Evolutionary conservation across 2,329 filamentous ascomycete genomes (phyloP).

Genomic region (Penicillium janthinellum): DNA sequence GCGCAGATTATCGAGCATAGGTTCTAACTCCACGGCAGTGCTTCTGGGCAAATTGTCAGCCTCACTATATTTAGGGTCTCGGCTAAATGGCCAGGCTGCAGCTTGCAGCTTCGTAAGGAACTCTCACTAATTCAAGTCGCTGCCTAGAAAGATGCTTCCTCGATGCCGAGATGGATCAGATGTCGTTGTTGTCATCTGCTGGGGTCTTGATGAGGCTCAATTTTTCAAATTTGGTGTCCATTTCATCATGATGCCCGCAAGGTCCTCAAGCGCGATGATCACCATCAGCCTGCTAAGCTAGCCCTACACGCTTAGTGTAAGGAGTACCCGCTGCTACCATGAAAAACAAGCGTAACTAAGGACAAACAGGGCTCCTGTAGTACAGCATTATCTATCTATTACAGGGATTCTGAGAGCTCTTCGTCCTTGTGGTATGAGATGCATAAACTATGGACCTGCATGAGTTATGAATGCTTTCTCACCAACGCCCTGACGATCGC

Average conservation of each 20-base stretch:
- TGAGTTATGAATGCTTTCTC: not conserved
- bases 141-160: not conserved
- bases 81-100: not conserved
- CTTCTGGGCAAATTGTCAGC: not conserved
- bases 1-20: not conserved
- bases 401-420: too few species aligned
- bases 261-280: constrained; percentile 1
- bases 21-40: not conserved
- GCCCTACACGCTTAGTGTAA: constrained; percentile 5
- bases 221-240: not conserved
- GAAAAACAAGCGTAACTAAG: not conserved
- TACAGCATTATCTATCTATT: too few species aligned
- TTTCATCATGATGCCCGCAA: constrained; percentile 6
- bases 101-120: not conserved
- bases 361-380: too few species aligned
- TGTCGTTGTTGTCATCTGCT: too few species aligned
- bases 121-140: not conserved
- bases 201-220: not conserved
- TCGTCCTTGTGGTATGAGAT: not conserved
- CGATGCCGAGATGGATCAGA: not conserved
- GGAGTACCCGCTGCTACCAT: not conserved
- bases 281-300: not conserved
- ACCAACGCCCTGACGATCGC: not conserved
- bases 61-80: not conserved
- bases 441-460: constrained; percentile 3